A percentile compares a stretch with the other conserved stretches of the same genome.
Conservation (phyloP, 1,284 basidiomycete species). For the Mrakiaceae sp. region DNA sequence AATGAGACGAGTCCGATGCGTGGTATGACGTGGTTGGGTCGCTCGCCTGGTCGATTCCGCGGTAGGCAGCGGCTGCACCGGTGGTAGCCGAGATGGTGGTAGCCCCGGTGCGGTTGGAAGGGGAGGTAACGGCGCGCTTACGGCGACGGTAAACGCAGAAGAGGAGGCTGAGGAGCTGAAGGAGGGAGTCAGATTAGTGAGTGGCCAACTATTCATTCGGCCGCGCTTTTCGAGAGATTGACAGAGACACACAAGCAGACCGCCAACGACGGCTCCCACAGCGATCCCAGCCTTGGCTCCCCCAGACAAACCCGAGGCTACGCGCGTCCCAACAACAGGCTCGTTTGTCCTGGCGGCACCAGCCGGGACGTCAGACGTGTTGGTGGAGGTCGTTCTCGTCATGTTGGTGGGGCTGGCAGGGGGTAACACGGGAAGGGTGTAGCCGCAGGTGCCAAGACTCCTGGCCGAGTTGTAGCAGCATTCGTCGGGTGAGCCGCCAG, state of each 20-base stretch:
- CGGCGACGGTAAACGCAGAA: slow-evolving; percentile 24
- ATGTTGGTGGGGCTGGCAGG: slow-evolving; percentile 18
- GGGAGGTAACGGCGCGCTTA: background rate
- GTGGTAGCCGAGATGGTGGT: slow-evolving; percentile 21
- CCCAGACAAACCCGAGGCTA: slow-evolving; percentile 20
- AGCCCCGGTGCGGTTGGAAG: background rate
- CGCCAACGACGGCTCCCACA: slow-evolving; percentile 29
- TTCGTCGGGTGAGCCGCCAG: slow-evolving; percentile 20
- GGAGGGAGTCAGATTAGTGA: background rate
- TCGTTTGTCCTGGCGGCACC: background rate
- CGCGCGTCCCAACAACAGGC: too few species aligned
- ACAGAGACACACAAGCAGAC: slow-evolving; percentile 25
- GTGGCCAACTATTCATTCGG: too few species aligned
- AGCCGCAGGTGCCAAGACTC: slow-evolving; percentile 26
- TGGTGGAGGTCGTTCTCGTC: slow-evolving; percentile 13
- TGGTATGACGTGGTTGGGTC: too few species aligned
- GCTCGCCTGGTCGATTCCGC: too few species aligned
- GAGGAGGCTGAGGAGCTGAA: slow-evolving; percentile 25
- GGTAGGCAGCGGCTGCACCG: slow-evolving; percentile 17
- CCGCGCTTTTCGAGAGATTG: background rate
- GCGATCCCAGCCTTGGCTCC: slow-evolving; percentile 31
- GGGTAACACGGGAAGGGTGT: slow-evolving; percentile 20
- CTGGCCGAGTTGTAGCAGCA: slow-evolving; percentile 29
- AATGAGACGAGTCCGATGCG: too few species aligned
- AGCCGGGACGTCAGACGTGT: slow-evolving; percentile 2